Evolutionary conservation across 768 basidiomycete genomes (phyloP), one percentile per base, ranked within the genome.

Genomic region (Termitomyces sp.): DNA sequence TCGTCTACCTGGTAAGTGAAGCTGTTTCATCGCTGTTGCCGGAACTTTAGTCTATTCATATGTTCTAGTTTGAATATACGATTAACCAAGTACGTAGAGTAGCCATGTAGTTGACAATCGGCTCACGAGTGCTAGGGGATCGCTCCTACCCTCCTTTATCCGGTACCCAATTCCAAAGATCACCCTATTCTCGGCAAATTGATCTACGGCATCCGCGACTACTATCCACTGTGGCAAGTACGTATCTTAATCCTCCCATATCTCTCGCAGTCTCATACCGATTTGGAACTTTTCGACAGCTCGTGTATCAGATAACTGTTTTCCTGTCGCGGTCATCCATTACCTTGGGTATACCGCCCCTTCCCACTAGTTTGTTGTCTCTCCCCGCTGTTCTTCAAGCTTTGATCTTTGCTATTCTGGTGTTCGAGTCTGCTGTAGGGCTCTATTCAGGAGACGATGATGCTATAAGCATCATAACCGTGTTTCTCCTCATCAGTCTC

Each of bases 191-290:
- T 96, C 49, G 82, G 85, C 66, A 82, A 79, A 66, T 79, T 98
- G 57, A 91, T 98, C 55, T 84, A 90, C 64, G 85, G 83, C 1
- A 78, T 94, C 19, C 80, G 93, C 37, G 96, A 98, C 66, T 98
- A 94, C 68, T 98, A 98, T 71, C 94, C 94, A 1, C 80, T 96
- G 40, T 97, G 94, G 91, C 91, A 93, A 85, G 90, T 88, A 59
- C 25, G 78, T 39, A 8, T 65, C 59, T 59, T 40, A 56, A 2
- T 12, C 12, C 56, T 46, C n/a, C 10, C 12, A 34, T 11, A 21
- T 19, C 16, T 19, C 30, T 34, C 43, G 6, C 32, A n/a, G 4
- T 27, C 3, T 39, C 17, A 14, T n/a, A 51, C 47, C 35, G 19
- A 39, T 23, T 32, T n/a, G 16, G 50, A 19, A 40, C 27, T 37